phyloP scores from a whole-genome alignment of 2,329 filamentous ascomycete genomes.

The Pestalotiopsis sp. region DNA sequence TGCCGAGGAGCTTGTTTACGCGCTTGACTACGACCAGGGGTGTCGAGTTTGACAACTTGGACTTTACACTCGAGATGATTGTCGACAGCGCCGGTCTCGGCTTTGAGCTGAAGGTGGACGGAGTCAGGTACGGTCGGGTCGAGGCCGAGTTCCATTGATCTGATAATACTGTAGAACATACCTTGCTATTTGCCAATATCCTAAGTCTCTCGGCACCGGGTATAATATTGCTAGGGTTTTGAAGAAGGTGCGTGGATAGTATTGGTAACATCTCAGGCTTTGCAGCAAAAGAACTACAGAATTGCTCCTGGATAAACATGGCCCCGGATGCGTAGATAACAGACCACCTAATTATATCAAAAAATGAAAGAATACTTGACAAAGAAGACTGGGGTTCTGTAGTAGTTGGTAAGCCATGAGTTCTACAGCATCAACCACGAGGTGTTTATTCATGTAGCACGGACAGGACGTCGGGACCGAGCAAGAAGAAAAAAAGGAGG shows the following conservation, averaged over 20 bases:
- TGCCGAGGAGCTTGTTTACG: slow-evolving; percentile 74
- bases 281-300: background rate
- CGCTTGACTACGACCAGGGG: slow-evolving; percentile 76
- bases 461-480: too few species aligned
- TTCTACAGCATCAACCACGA: too few species aligned
- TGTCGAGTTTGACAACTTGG: slow-evolving; percentile 79
- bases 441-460: too few species aligned
- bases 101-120: slow-evolving; percentile 80
- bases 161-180: too few species aligned
- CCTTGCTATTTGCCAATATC: too few species aligned
- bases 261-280: background rate
- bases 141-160: slow-evolving; percentile 74
- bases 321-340: background rate
- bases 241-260: background rate
- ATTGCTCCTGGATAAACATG: background rate
- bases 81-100: slow-evolving; percentile 76
- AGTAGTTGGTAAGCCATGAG: too few species aligned
- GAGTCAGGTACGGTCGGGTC: slow-evolving; percentile 74
- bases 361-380: background rate
- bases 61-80: slow-evolving; percentile 82
- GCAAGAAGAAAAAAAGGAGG: too few species aligned
- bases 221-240: background rate
- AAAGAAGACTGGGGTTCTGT: too few species aligned
- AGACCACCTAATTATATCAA: background rate
- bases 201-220: background rate